These are phyloP conservation scores for Neurospora sp. DNA, from an alignment of 2,329 filamentous ascomycete species.

Conservation along the genomic window DNA sequence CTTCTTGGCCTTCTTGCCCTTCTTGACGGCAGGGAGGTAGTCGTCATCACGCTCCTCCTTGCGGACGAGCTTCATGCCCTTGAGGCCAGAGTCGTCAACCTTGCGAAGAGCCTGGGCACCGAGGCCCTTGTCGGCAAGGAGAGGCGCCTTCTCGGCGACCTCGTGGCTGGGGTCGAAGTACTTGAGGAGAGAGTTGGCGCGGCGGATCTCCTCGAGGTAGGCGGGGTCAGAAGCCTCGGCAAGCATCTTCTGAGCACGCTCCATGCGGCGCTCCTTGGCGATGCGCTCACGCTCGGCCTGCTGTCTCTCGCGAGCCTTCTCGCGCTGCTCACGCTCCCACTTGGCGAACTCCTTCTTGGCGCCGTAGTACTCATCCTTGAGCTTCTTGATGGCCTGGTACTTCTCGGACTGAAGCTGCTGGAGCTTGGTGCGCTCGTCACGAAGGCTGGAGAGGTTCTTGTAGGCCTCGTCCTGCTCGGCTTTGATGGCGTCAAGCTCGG, in stretches of 20 bases:
- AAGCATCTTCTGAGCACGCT: constrained; percentile 65
- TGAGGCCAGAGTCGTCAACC: constrained; percentile 73
- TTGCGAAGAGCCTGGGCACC: constrained; percentile 71
- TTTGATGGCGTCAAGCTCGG: constrained; percentile 83
- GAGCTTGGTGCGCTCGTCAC: constrained; percentile 76
- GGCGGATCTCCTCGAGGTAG: constrained; percentile 86
- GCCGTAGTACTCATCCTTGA: constrained; percentile 83
- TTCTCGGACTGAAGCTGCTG: constrained; percentile 82
- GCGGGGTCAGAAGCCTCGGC: constrained; percentile 77
- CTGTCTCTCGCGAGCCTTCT: constrained; percentile 65
- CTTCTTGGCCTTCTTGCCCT: constrained; percentile 84
- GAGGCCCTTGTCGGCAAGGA: constrained; percentile 59
- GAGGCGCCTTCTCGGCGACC: constrained; percentile 54
- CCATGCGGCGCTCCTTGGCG: constrained; percentile 63
- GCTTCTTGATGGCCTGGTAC: constrained; percentile 67
- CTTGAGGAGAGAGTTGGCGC: constrained; percentile 75
- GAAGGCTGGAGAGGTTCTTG: constrained; percentile 75
- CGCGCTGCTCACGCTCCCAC: constrained; percentile 75
- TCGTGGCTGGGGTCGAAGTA: constrained; percentile 75
- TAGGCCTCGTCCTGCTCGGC: constrained; percentile 83
- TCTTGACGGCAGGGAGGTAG: constrained; percentile 72
- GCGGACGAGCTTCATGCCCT: constrained; percentile 72
- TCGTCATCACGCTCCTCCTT: constrained; percentile 86
- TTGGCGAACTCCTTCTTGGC: constrained; percentile 72
- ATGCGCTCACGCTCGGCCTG: constrained; percentile 70